A percentile compares a stretch with the other conserved stretches of the same genome.
These are phyloP conservation scores for Botrytis medusae DNA, from an alignment of 2,329 filamentous ascomycete genomes.

Conservation along the genomic window DNA sequence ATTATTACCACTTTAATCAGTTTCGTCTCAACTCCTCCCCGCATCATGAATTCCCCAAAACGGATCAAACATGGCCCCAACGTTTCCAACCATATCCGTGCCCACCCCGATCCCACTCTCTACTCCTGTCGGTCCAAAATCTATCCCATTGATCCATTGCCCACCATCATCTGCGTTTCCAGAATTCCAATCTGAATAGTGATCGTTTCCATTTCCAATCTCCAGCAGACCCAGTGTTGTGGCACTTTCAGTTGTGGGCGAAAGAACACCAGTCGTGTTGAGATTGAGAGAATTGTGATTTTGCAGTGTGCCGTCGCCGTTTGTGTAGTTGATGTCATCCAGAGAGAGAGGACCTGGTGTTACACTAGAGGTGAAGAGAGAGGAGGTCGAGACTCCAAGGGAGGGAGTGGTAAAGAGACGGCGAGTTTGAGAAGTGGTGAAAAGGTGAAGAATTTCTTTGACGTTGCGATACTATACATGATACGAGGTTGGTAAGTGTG, in stretches of 20 bases:
- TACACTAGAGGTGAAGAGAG: conserved; percentile 1
- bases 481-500: background rate
- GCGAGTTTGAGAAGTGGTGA: background rate
- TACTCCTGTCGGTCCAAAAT: background rate
- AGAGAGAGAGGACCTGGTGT: background rate
- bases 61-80: conserved; percentile 5
- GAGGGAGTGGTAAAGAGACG: background rate
- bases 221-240: background rate
- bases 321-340: background rate
- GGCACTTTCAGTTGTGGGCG: conserved; percentile 5
- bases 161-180: conserved; percentile 1
- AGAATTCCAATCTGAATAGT: conserved; percentile 11
- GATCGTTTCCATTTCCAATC: conserved; percentile 4
- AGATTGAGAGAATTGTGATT: background rate
- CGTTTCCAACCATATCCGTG: conserved; percentile 1
- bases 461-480: conserved; percentile 7
- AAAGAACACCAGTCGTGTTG: background rate
- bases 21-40: background rate
- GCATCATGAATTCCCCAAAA: conserved; percentile 8
- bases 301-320: background rate
- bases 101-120: background rate
- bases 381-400: background rate
- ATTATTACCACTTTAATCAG: background rate
- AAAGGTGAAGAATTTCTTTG: conserved; percentile 13
- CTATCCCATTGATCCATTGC: background rate